Percentiles rank a stretch among this genome's conserved stretches.
phyloP scores from a whole-genome alignment of 108 stramenopile species.

The Mayamaea pseudoterrestris region DNA sequence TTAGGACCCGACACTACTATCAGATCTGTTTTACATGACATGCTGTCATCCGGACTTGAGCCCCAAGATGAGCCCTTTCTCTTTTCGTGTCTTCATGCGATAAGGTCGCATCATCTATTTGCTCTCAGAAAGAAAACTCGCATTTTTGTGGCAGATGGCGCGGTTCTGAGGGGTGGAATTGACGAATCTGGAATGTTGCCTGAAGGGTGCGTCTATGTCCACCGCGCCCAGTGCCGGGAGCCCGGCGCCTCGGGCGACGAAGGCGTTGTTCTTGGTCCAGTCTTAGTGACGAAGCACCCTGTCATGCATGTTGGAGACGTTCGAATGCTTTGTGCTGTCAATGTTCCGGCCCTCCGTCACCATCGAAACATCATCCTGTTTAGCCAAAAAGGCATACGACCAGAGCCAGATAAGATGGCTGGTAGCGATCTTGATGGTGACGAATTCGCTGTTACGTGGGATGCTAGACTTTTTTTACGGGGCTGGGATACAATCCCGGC shows the following conservation, averaged over 20 bases:
- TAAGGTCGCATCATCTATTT: conserved; percentile 14
- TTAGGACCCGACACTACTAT: conserved; percentile 11
- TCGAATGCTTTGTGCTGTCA: conserved; percentile 12
- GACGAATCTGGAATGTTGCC: conserved; percentile 4
- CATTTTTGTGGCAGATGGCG: conserved; percentile 8
- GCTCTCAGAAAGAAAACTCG: conserved; percentile 12
- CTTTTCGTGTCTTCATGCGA: conserved; percentile 11
- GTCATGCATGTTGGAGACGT: conserved; percentile 12
- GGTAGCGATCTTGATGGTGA: conserved; percentile 21
- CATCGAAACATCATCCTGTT: conserved; percentile 19
- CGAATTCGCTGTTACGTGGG: conserved; percentile 20
- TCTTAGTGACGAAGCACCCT: conserved; percentile 9
- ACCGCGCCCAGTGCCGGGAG: no score
- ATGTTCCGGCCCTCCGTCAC: conserved; percentile 8
- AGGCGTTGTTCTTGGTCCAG: conserved; percentile 1
- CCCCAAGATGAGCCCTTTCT: conserved; percentile 13
- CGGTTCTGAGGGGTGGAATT: conserved; percentile 3
- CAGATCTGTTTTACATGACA: conserved; percentile 3
- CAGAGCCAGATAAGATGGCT: conserved; percentile 16
- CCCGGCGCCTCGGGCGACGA: neutral
- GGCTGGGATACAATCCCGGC: no score
- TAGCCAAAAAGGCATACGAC: conserved; percentile 14
- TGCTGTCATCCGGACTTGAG: conserved; percentile 5
- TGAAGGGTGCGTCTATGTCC: conserved; percentile 7
- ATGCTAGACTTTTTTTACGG: conserved; percentile 11